A percentile compares a stretch with the other conserved stretches of the same genome.
Conservation (phyloP, 2,329 filamentous ascomycete genomes). For the Anthostomella pinea region DNA sequence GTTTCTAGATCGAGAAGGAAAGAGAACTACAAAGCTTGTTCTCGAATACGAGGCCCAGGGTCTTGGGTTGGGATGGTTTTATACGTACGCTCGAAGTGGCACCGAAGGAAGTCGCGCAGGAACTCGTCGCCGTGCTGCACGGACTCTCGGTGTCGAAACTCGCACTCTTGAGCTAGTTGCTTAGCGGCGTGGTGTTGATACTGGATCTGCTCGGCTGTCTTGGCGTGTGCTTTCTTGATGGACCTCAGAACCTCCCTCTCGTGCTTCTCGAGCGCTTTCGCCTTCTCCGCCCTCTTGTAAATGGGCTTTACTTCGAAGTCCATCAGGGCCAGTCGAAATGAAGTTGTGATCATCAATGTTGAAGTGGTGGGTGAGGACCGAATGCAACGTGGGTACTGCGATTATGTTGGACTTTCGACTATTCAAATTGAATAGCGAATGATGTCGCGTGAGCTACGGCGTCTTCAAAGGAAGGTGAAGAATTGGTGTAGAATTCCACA, state of each 20-base stretch:
- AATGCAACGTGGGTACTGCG: not conserved
- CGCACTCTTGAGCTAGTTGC: conserved; percentile 2
- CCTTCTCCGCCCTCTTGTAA: not conserved
- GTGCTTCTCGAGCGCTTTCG: not conserved
- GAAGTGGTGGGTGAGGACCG: not conserved
- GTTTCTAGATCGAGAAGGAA: too few species aligned
- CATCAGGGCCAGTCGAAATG: not conserved
- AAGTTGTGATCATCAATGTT: not conserved
- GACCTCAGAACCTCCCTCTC: not conserved
- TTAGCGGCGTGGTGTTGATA: not conserved
- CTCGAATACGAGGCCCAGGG: too few species aligned
- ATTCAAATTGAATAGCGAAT: too few species aligned
- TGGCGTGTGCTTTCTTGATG: not conserved
- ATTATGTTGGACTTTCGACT: too few species aligned
- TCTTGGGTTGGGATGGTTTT: too few species aligned
- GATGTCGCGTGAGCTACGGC: too few species aligned
- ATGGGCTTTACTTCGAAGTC: not conserved
- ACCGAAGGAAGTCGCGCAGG: conserved; percentile 14
- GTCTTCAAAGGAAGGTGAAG: too few species aligned
- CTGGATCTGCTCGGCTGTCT: not conserved
- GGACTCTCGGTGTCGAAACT: not conserved
- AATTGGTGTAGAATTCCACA: too few species aligned
- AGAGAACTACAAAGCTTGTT: too few species aligned
- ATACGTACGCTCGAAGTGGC: conserved; percentile 17
- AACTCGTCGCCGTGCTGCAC: conserved; percentile 13